Evolutionary conservation across 495 filamentous ascomycete genomes (phyloP), one percentile per base, ranked within the genome.

Genomic region (Staphylotrichum tortipilum): DNA sequence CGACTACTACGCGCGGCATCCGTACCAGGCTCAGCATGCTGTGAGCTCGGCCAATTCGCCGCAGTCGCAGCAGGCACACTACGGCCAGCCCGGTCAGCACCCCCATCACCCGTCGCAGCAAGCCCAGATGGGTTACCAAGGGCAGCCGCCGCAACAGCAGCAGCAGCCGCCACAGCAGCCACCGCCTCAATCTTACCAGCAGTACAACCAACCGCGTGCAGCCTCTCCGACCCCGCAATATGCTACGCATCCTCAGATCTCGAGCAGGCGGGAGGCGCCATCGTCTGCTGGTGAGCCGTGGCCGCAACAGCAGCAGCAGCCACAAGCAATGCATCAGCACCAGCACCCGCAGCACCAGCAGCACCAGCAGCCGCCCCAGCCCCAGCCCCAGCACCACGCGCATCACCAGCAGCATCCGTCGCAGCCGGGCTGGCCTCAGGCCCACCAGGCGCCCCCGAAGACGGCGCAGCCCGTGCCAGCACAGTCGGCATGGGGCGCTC

Each of bases 401-500:
- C 44, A 59, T 12, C 64, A 64, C 17, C 49, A 57, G 19, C 49
- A 42, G 28, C 54, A 53, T 14, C 54, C 56, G 33, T 60, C 57
- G 19, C 59, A 55, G 37, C 31, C 59, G 29, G 34, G 59, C 26
- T 59, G 68, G 68, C 51, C 62, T 45, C 49, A 63, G 6, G 58
- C 68, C 1, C 70, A 71, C 33, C 65, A 66, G 41, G 58, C 61
- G 11, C 65, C 66, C 4, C 62, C 71, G 8, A 72, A 72, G 51
- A 38, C 64, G 7, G 58, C 58, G 18, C 68, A 72, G 49, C 60
- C 62, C 17, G 52, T 57, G 19, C 63, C 66, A 8, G 47, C 63
- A 7, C 64, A 66, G 29, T 65, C 71, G 3, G 64, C 69, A 11
- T 76, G 73, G 73, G 71, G 56, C 7, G 61, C 62, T 8, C 70